These are phyloP conservation scores for Petunia axillaris DNA, from an alignment of 257 asterid species.

Conservation along the genomic window DNA sequence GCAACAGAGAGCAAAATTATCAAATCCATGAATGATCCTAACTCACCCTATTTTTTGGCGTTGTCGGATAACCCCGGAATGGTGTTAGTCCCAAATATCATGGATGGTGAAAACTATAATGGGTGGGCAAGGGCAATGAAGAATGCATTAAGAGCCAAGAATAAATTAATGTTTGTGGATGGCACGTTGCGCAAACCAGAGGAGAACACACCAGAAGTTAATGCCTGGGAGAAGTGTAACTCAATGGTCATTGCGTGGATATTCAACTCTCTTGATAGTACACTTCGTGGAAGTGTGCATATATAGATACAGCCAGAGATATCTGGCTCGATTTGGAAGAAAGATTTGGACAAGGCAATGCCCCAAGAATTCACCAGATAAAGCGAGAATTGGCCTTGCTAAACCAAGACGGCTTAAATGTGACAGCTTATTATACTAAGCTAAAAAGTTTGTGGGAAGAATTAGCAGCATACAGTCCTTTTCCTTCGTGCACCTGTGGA, in stretches of 20 bases:
- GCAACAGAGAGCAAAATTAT: too few relatives aligned
- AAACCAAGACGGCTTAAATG: not conserved
- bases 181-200: not conserved
- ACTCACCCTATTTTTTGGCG: not conserved
- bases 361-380: not conserved
- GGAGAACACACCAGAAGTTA: not conserved
- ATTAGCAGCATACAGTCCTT: not conserved
- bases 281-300: not conserved
- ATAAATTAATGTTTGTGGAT: not conserved
- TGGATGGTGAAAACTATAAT: not conserved
- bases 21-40: too few relatives aligned
- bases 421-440: not conserved
- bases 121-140: not conserved
- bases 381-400: not conserved
- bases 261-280: not conserved
- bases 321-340: not conserved
- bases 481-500: not conserved
- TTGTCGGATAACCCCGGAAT: not conserved
- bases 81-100: not conserved
- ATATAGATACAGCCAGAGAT: not conserved
- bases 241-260: conserved; percentile 13
- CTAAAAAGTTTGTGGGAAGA: not conserved
- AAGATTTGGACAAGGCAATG: not conserved
- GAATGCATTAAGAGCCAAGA: not conserved
- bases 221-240: not conserved